Evolutionary conservation across 2,329 filamentous ascomycete species (phyloP).

Genomic region (Ilyonectria sp.): DNA sequence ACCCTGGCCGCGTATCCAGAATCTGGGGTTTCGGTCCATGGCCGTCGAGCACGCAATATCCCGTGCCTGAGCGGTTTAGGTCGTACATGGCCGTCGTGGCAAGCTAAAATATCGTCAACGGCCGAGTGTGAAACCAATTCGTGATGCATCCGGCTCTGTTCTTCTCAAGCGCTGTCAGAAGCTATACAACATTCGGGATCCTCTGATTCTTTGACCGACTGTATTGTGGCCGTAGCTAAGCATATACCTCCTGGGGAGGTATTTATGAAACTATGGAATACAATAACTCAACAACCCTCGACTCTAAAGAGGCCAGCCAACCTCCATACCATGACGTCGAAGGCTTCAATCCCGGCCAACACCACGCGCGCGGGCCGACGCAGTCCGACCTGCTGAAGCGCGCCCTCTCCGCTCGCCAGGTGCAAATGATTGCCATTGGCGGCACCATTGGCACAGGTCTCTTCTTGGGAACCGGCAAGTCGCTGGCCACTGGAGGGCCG

Average conservation of each 20-base stretch:
- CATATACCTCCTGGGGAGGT: neutral
- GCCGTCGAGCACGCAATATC: slow-evolving; percentile 48
- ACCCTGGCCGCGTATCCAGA: slow-evolving; percentile 20
- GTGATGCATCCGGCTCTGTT: neutral
- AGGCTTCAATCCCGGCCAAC: slow-evolving; percentile 22
- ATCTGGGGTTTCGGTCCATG: slow-evolving; percentile 37
- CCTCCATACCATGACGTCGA: slow-evolving; percentile 41
- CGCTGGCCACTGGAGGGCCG: slow-evolving; percentile 72
- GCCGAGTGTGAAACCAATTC: neutral
- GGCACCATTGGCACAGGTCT: slow-evolving; percentile 74
- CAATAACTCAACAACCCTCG: slow-evolving; percentile 19
- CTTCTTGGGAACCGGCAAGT: slow-evolving; percentile 74
- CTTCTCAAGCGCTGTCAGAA: neutral
- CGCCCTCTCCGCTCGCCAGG: slow-evolving; percentile 72
- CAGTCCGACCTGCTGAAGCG: slow-evolving; percentile 65
- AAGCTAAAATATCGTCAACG: slow-evolving; percentile 26
- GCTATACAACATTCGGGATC: neutral
- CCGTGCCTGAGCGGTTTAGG: slow-evolving; percentile 35
- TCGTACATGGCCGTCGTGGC: neutral
- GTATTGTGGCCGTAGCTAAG: neutral
- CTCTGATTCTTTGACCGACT: neutral
- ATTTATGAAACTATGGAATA: slow-evolving; percentile 26
- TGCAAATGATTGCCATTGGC: slow-evolving; percentile 77
- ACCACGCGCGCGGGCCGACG: slow-evolving; percentile 33
- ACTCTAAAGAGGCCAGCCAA: slow-evolving; percentile 36